Base-by-base conservation (phyloP, 1,284 basidiomycete genomes). In the Ceratobasidium papillatum region DNA sequence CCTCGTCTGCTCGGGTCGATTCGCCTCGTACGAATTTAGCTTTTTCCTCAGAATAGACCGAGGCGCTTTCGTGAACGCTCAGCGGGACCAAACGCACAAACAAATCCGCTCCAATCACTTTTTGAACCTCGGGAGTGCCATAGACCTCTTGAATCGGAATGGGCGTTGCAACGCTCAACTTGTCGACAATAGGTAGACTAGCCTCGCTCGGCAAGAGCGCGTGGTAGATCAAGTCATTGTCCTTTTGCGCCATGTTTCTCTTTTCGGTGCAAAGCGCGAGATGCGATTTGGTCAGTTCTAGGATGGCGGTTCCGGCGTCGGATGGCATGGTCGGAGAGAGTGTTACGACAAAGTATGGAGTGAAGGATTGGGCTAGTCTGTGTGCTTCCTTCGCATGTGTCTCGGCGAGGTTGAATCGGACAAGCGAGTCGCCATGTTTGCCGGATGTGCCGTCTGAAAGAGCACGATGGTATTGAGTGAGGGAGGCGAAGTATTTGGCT, bases 181-280 rank as follows among this genome's bases (percentile, higher is more conserved):
- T 94, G 69, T 98, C 96, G 72, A 98, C 89, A 0, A 85, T 81
- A 0, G 96, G 90, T 0, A 99, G 87, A 0, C 93, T 88, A 22
- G 96, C 94, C 17, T 91, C 87, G 3, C 92, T 85, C 0, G 96
- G 95, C 0, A 96, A 84, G 73, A 97, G 88, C n/a, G 95, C 95
- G 81, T 99, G 96, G 84, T 99, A 99, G 78, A 99, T 98, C 59
- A 99, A 88, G 80, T 99, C 97, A 82, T 99, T 99, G 84, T 98
- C 96, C 75, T 92, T 90, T 74, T 90, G 87, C 0, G 94, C 93
- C 74, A 94, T 91, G 65, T 83, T 86, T 80, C 91, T 91, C 74
- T 89, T 89, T 78, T 97, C 95, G 0, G 87, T 85, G 78, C 93
- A 91, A 34, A 96, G 83, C 0, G 92, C 88, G 7, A 92, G 85